Base-by-base conservation (phyloP, 768 basidiomycete species). In the Pleurotus djamor region DNA sequence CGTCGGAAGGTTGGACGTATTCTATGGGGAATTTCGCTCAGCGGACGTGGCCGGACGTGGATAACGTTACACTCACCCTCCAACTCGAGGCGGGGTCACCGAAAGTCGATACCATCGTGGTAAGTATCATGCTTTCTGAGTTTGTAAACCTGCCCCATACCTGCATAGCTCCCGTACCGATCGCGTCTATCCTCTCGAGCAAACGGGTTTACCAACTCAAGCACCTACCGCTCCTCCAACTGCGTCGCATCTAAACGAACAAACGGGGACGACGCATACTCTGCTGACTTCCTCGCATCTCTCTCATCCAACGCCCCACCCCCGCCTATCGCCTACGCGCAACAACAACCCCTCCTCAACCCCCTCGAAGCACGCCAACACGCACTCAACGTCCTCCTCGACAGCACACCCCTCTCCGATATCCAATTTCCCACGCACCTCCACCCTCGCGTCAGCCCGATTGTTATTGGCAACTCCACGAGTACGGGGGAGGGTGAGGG, bases 21-120 rank as follows among this genome's bases (percentile, higher is more conserved):
- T 64, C 70, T 56, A 71, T 83, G 74, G 81, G 79, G 17, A 81
- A 84, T 59, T 87, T 86, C 65, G 85, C 83, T 0, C 78, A 80
- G 58, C 75, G 79, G 59, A 72, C 76, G 10, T 81, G 83, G 32
- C 85, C 86, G 10, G 69, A 84, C 9, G 66, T 65, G 33, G 84
- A 86, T 63, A 72, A 68, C 2, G 83, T 79, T 34, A 73, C 72
- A 5, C 71, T 86, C 52, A 80, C 76, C 1, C 71, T 86, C 37
- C 75, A 78, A 60, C 77, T 76, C 12, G 67, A 74, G 44, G 72
- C 68, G 48, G 74, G 65, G 16, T 10, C 38, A 9, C 4, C 52
- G 28, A 45, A 49, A 7, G 71, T 70, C 21, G 79, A 82, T 38
- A 82, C 75, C 4, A 68, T 86, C 61, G 76, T 74, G 1, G 84